These are phyloP conservation scores for Pseudogymnoascus sp. DNA, from an alignment of 2,329 filamentous ascomycete genomes.

Conservation along the genomic window DNA sequence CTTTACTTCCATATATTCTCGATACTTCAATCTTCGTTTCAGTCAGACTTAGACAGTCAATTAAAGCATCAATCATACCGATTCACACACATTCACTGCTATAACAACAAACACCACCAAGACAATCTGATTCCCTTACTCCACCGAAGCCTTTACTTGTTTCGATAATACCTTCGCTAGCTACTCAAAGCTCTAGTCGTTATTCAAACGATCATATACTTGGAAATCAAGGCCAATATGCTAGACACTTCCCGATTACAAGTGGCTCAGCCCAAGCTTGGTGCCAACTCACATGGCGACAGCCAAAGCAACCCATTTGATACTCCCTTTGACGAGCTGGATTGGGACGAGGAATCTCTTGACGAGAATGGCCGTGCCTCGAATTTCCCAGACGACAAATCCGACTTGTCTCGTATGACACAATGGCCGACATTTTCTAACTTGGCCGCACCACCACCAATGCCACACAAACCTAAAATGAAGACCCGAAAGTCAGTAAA, in stretches of 20 bases:
- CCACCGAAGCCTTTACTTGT: background rate
- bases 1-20: background rate
- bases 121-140: background rate
- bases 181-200: background rate
- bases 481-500: conserved; percentile 9
- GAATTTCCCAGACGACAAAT: background rate
- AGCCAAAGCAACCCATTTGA: conserved; percentile 21
- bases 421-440: conserved; percentile 20
- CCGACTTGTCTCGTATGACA: conserved; percentile 13
- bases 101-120: background rate
- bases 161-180: background rate
- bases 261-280: background rate
- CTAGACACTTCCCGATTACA: background rate
- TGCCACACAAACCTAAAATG: conserved; percentile 18
- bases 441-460: conserved; percentile 15
- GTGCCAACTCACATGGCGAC: background rate
- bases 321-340: conserved; percentile 17
- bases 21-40: conserved; percentile 1
- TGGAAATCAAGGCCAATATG: background rate
- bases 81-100: conserved; percentile 1
- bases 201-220: background rate
- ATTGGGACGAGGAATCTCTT: conserved; percentile 19
- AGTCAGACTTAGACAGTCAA: conserved; percentile 3
- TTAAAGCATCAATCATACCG: conserved; percentile 1
- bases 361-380: conserved; percentile 18